Evolutionary conservation across 2,329 filamentous ascomycete species (phyloP).

Genomic region (Mariannaea sp.): DNA sequence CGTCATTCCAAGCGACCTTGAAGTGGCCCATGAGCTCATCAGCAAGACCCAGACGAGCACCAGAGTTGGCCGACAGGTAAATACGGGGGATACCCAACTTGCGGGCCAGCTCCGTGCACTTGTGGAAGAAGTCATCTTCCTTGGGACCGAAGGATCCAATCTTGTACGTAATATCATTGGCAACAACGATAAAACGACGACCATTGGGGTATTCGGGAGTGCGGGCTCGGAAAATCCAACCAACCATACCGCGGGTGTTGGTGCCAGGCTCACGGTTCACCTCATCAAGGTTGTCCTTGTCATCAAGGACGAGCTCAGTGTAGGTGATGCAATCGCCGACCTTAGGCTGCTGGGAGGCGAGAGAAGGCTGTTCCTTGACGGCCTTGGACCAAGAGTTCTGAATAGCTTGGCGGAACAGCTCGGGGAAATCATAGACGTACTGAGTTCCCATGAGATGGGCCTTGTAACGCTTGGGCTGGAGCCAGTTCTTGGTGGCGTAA

Average conservation of each 20-base stretch:
- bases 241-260: constrained; percentile 97
- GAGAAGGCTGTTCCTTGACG: constrained; percentile 71
- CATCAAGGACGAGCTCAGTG: constrained; percentile 92
- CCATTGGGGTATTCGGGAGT: constrained; percentile 95
- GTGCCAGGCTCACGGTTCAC: constrained; percentile 93
- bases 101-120: constrained; percentile 95
- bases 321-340: constrained; percentile 92
- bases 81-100: constrained; percentile 95
- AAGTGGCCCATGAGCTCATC: constrained; percentile 97
- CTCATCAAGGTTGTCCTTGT: constrained; percentile 88
- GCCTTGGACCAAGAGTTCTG: constrained; percentile 90
- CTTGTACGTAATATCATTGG: constrained; percentile 99
- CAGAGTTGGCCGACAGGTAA: constrained; percentile 98
- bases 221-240: constrained; percentile 92
- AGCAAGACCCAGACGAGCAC: constrained; percentile 94
- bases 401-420: constrained; percentile 97
- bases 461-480: constrained; percentile 99
- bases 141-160: constrained; percentile 96
- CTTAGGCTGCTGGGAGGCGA: constrained; percentile 81
- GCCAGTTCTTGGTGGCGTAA: constrained; percentile 97
- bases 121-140: constrained; percentile 98
- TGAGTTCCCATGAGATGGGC: constrained; percentile 98
- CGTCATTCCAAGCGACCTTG: constrained; percentile 94
- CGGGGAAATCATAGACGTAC: constrained; percentile 99
- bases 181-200: constrained; percentile 91